Base-by-base conservation (phyloP, 495 filamentous ascomycete species). In the Neurospora sp. region DNA sequence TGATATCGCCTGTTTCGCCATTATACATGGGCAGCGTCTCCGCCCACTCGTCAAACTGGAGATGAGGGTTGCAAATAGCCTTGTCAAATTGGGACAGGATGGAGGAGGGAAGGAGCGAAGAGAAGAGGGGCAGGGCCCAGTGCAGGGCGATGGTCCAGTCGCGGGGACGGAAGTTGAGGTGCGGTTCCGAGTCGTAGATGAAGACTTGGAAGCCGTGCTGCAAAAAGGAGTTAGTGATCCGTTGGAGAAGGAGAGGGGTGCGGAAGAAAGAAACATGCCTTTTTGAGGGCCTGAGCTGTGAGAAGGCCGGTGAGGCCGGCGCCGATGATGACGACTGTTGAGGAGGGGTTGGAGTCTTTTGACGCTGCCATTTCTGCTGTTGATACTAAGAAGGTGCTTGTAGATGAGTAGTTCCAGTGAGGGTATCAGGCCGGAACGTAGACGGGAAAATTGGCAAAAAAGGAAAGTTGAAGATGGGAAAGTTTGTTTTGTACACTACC, bases 101-200 rank as follows among this genome's bases (percentile, higher is more conserved):
- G n/a, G 80, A 79, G 2, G 79, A 74, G 14, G 78, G 77, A 1
- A 88, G 77, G 2, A 83, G 76, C 4, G 73, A 70, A 14, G 68
- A 41, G 12, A 81, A 73, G 16, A 76, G 44, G 0, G 77, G 76
- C 12, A 82, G 77, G 0, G 83, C 84, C 88, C 88, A 90, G 73
- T 89, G 86, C 12, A 88, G 76, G 8, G 84, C 79, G 73, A 89
- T 86, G 40, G 84, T 86, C 88, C 88, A 89, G 76, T 89, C 87
- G 4, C 87, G 81, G 9, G 78, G 74, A n/a, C 83, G 83, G 8
- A 75, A 73, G 12, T 82, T 77, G 70, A 86, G 71, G 20, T 73
- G 53, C 0, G 70, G 40, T 40, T 86, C 79, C 45, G 82, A 81
- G 75, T 89, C 87, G 74, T 84, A 86, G 39, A 89, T 74, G 12